These are phyloP conservation scores for Talaromyces sp. DNA, from an alignment of 2,329 filamentous ascomycete species.

Conservation along the genomic window DNA sequence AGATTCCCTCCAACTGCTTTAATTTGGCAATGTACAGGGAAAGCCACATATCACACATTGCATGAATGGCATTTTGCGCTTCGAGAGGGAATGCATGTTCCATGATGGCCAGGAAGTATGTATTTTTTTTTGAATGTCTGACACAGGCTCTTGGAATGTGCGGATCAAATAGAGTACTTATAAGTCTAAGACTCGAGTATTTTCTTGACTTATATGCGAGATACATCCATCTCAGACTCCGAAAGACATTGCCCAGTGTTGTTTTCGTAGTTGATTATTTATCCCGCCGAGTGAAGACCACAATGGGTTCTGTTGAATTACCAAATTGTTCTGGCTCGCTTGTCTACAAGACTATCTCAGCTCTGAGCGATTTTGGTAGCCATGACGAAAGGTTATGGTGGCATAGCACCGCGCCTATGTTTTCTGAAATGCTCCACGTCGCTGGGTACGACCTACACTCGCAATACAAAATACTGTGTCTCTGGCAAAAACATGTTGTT, in stretches of 20 bases:
- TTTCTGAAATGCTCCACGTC: conserved; percentile 13
- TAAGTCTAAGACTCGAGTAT: background rate
- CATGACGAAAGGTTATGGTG: conserved; percentile 17
- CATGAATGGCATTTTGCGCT: background rate
- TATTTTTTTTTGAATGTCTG: background rate
- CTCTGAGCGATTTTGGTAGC: background rate
- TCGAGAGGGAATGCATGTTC: background rate
- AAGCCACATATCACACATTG: background rate
- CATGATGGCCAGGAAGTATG: background rate
- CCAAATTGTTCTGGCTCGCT: background rate
- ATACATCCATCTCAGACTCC: background rate
- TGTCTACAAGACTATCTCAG: background rate
- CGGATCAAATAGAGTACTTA: background rate
- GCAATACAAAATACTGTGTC: conserved; percentile 15
- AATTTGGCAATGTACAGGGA: background rate
- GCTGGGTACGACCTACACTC: conserved; percentile 14
- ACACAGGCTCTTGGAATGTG: background rate
- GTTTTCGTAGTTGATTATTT: background rate
- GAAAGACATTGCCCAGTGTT: background rate
- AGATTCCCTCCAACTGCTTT: background rate
- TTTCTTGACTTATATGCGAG: background rate
- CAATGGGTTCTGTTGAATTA: background rate
- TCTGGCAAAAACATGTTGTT: conserved; percentile 15
- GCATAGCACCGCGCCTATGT: conserved; percentile 16
- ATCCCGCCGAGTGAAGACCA: background rate